These are phyloP conservation scores for Perkinsus chesapeaki DNA, from an alignment of 169 alveolate species.

Conservation along the genomic window DNA sequence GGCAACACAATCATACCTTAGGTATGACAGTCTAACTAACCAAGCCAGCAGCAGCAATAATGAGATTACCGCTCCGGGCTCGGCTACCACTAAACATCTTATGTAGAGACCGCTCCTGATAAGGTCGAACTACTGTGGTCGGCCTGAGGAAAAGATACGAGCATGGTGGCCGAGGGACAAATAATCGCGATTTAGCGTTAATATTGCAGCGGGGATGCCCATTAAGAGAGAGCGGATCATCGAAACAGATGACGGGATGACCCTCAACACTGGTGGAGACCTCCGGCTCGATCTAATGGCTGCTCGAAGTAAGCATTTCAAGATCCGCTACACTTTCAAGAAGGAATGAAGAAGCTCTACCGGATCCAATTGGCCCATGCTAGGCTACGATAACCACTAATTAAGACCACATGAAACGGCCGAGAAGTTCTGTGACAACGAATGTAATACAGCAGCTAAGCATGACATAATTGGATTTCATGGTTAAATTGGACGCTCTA, in stretches of 20 bases:
- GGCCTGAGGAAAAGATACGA: conserved; percentile 50
- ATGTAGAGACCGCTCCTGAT: conserved; percentile 88
- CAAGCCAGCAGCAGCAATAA: too few relatives aligned
- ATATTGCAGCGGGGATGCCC: not conserved
- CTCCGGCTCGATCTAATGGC: not conserved
- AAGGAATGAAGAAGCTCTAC: not conserved
- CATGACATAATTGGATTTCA: too few relatives aligned
- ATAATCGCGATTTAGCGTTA: too few relatives aligned
- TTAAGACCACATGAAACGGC: not conserved
- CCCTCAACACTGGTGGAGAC: not conserved
- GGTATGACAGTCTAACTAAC: not conserved
- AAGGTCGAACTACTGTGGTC: conserved; percentile 79
- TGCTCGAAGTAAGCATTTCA: not conserved
- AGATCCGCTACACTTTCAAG: not conserved
- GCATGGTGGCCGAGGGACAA: too few relatives aligned
- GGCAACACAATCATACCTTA: conserved; percentile 89
- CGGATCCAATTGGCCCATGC: not conserved
- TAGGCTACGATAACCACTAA: not conserved
- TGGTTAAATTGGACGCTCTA: too few relatives aligned
- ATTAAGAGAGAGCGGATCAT: not conserved
- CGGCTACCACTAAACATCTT: conserved; percentile 95
- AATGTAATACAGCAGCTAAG: too few relatives aligned
- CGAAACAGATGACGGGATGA: not conserved
- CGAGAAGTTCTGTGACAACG: too few relatives aligned
- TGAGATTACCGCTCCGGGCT: conserved; percentile 97